Percentiles rank a stretch among this genome's conserved stretches.
Conservation (phyloP, 768 basidiomycete genomes). For the Chalciporus sphaerocephalus region DNA sequence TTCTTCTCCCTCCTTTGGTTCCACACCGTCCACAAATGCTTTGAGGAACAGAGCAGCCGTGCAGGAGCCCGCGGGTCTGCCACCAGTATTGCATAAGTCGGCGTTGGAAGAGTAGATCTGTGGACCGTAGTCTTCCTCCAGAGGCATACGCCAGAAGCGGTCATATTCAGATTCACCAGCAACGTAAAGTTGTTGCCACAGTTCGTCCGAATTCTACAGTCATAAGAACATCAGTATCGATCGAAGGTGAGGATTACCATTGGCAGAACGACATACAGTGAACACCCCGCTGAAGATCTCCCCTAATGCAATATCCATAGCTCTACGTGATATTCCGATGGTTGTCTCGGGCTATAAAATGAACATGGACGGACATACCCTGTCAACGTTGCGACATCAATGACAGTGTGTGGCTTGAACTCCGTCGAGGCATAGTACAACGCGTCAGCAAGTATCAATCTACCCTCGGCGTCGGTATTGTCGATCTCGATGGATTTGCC, state of each 20-base stretch:
- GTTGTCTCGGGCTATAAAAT: not conserved
- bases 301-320: slow-evolving; percentile 69
- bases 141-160: slow-evolving; percentile 87
- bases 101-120: slow-evolving; percentile 78
- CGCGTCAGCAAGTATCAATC: slow-evolving; percentile 75
- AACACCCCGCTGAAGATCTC: slow-evolving; percentile 77
- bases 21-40: slow-evolving; percentile 72
- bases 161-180: slow-evolving; percentile 77
- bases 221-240: not conserved
- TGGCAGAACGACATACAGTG: slow-evolving; percentile 42
- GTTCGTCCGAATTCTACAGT: slow-evolving; percentile 60
- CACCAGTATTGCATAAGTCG: slow-evolving; percentile 78
- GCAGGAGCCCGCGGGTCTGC: slow-evolving; percentile 63
- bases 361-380: slow-evolving; percentile 43
- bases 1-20: slow-evolving; percentile 52
- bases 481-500: slow-evolving; percentile 84
- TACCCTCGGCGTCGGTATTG: slow-evolving; percentile 84
- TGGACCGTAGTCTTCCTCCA: slow-evolving; percentile 74
- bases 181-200: slow-evolving; percentile 64
- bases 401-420: slow-evolving; percentile 75
- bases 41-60: slow-evolving; percentile 89
- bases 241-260: not conserved
- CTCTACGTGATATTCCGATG: slow-evolving; percentile 38
- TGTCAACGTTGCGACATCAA: slow-evolving; percentile 87
- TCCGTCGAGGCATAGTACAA: slow-evolving; percentile 76